A percentile compares a stretch with the other conserved stretches of the same genome.
These are phyloP conservation scores for Gossypium schwendimanii DNA, from an alignment of 441 rosid species.

Conservation along the genomic window DNA sequence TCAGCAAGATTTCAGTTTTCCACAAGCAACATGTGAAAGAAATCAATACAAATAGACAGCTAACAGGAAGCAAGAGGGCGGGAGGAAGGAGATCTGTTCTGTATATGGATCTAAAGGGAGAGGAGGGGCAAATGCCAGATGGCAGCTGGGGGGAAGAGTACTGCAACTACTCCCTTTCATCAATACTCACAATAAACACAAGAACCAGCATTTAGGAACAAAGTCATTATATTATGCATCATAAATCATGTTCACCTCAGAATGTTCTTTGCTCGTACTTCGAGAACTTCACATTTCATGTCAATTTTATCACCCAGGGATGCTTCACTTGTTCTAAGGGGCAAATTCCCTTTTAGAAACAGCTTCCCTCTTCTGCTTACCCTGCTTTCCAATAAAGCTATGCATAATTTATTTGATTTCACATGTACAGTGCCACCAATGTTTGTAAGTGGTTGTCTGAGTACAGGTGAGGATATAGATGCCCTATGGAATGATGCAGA, in stretches of 20 bases:
- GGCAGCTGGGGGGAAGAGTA: background rate
- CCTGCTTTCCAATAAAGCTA: constrained; percentile 77
- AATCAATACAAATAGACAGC: constrained; percentile 1
- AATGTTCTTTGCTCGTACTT: constrained; percentile 91
- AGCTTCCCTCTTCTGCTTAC: constrained; percentile 92
- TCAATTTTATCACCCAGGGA: constrained; percentile 70
- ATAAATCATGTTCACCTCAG: constrained; percentile 45
- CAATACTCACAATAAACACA: background rate
- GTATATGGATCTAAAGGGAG: background rate
- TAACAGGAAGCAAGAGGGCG: background rate
- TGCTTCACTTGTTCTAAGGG: constrained; percentile 81
- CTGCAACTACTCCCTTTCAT: background rate
- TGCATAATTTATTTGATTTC: constrained; percentile 83
- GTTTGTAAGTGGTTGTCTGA: constrained; percentile 85
- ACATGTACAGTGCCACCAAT: constrained; percentile 88
- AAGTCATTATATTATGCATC: background rate
- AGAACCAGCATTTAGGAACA: background rate
- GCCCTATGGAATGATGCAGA: constrained; percentile 93
- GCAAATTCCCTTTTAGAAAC: constrained; percentile 78
- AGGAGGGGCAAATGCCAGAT: background rate
- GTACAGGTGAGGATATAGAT: constrained; percentile 83
- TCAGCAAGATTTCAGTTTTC: constrained; percentile 23
- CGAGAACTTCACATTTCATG: constrained; percentile 92
- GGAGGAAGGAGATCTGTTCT: background rate
- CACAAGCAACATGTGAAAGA: constrained; percentile 11